Evolutionary conservation across 768 basidiomycete species (phyloP).

Genomic region (Ephemerocybe angulata): DNA sequence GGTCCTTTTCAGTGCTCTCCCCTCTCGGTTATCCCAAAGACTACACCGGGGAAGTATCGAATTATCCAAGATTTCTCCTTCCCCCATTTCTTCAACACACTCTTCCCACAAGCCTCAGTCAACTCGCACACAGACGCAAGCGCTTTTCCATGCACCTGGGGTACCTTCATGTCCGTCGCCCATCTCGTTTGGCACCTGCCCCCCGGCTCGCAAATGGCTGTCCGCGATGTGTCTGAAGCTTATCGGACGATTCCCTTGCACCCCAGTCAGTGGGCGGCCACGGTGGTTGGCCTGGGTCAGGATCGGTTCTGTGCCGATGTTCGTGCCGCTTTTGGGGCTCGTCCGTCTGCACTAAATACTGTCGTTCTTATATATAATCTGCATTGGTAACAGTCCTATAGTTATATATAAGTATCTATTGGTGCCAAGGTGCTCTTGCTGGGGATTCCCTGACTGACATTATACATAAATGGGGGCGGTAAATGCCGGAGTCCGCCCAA

Average conservation of each 20-base stretch:
- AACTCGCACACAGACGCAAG: neutral
- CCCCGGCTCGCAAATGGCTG: neutral
- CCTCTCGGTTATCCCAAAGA: slow-evolving; percentile 31
- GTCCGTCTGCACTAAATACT: too few species aligned
- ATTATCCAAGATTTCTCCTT: slow-evolving; percentile 34
- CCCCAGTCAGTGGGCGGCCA: neutral
- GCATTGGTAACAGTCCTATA: too few species aligned
- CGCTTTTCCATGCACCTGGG: neutral
- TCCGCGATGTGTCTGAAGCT: too few species aligned
- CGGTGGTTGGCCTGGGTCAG: neutral
- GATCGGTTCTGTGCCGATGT: neutral
- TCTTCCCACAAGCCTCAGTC: neutral
- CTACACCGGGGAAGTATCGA: slow-evolving; percentile 24
- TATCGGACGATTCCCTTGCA: neutral
- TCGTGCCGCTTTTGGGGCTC: neutral
- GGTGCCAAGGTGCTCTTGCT: too few species aligned
- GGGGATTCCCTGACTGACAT: too few species aligned
- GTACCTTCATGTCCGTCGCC: too few species aligned
- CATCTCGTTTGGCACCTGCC: neutral
- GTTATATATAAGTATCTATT: too few species aligned
- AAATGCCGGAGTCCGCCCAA: too few species aligned
- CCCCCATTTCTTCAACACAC: slow-evolving; percentile 12
- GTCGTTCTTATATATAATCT: too few species aligned
- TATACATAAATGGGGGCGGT: too few species aligned
- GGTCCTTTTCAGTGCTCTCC: slow-evolving; percentile 38